Evolutionary conservation across 1,284 basidiomycete genomes (phyloP).

Genomic region (Neonothopanus nambi): DNA sequence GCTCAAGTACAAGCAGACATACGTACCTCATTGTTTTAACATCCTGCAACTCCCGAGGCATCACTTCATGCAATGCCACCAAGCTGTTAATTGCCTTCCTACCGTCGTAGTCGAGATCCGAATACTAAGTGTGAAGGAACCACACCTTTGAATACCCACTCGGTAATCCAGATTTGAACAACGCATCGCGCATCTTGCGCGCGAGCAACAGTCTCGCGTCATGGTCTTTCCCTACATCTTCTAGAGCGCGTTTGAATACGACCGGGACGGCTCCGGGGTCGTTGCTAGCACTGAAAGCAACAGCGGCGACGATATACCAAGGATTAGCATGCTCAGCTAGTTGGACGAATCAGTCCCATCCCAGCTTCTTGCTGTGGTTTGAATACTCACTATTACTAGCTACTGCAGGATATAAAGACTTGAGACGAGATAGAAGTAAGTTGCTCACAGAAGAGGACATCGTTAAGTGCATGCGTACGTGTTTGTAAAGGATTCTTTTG

Average conservation of each 20-base stretch:
- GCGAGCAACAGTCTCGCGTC: conserved; percentile 41
- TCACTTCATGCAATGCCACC: conserved; percentile 38
- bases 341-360: background rate
- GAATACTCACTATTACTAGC: background rate
- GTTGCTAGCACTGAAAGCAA: conserved; percentile 57
- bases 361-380: background rate
- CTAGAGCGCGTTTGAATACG: conserved; percentile 49
- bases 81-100: conserved; percentile 49
- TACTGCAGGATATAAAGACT: conserved; percentile 32
- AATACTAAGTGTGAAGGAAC: conserved; percentile 4
- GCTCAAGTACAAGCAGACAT: background rate
- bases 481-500: too few relatives aligned
- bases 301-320: conserved; percentile 58
- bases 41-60: conserved; percentile 41
- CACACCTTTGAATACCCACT: conserved; percentile 53
- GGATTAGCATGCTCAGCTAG: conserved; percentile 33
- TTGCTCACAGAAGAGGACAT: conserved; percentile 20
- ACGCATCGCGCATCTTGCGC: conserved; percentile 51
- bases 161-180: conserved; percentile 57
- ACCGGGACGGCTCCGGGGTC: conserved; percentile 52
- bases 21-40: conserved; percentile 14
- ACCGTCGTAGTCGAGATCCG: background rate
- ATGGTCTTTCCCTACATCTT: conserved; percentile 37
- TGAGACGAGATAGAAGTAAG: conserved; percentile 29
- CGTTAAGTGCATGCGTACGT: conserved; percentile 19